A percentile compares a stretch with the other conserved stretches of the same genome.
These are phyloP conservation scores for Actinomucor elegans DNA, from an alignment of 371 early-diverging fungal genomes.

Conservation along the genomic window DNA sequence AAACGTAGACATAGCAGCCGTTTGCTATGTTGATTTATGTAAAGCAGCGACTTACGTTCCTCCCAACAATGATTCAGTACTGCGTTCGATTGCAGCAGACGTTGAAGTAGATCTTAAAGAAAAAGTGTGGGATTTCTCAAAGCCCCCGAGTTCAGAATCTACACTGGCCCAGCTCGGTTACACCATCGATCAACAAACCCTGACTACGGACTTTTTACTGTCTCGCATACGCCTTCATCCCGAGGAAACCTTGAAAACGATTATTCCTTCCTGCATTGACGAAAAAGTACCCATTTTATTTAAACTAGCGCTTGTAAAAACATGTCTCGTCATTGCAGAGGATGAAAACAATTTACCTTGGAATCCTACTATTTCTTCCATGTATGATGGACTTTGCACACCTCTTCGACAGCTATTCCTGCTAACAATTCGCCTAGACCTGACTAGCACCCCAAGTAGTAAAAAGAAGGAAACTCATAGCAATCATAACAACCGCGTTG, in stretches of 20 bases:
- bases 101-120: conserved; percentile 75
- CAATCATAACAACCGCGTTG: conserved; percentile 43
- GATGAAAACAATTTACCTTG: conserved; percentile 71
- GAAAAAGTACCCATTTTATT: conserved; percentile 63
- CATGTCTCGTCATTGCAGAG: conserved; percentile 71
- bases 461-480: conserved; percentile 13
- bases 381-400: conserved; percentile 64
- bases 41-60: conserved; percentile 73
- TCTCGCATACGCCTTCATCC: conserved; percentile 73
- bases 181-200: conserved; percentile 44
- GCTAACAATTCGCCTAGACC: conserved; percentile 44
- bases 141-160: conserved; percentile 37
- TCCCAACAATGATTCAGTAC: conserved; percentile 61
- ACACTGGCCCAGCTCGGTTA: conserved; percentile 44
- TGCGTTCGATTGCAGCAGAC: conserved; percentile 68
- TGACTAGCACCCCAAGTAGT: conserved; percentile 8
- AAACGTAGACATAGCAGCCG: conserved; percentile 69
- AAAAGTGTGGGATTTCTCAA: conserved; percentile 68
- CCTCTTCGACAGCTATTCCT: conserved; percentile 67
- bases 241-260: conserved; percentile 52
- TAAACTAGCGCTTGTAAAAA: conserved; percentile 70
- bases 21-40: conserved; percentile 80
- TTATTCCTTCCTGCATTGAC: conserved; percentile 69
- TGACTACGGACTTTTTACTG: conserved; percentile 71
- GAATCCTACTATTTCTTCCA: conserved; percentile 67